Base-by-base conservation (phyloP, 352 stramenopile genomes). In the Pythium phragmiticola region DNA sequence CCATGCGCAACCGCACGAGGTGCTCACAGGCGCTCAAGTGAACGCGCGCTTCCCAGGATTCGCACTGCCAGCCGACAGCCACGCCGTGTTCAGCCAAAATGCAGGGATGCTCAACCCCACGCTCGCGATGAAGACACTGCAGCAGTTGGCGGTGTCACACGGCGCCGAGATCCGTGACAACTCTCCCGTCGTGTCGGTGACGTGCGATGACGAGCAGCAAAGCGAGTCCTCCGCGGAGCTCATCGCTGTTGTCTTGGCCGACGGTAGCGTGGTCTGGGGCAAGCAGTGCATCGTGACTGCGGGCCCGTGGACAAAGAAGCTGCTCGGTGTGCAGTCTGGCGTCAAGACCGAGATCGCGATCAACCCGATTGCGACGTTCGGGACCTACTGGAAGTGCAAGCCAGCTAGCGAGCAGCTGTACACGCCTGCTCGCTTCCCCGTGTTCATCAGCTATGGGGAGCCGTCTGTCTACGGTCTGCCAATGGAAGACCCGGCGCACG, bases 371-470 rank as follows among this genome's bases (percentile, higher is more conserved):
- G 77, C 81, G 21, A 86, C 80, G 7, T 90, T 88, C 53, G 79
- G 77, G 21, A 80, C 72, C n/a, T 88, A 85, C 70, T 85, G 76
- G 78, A 81, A 76, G 41, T 84, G 70, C 53, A 61, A 55, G 21
- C 46, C 28, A 48, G 41, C 37, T 16, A 57, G 71, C 19, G 66
- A 78, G 57, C 65, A 81, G 53, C 54, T 79, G 26, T 85, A 78
- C 63, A 73, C 63, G 1, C 69, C 77, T 9, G 57, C 61, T 67
- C 75, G 72, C 16, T 87, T 90, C 60, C 78, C 82, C 4, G 79
- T 88, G 33, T 90, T 88, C 21, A 84, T 90, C 65, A 81, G 85
- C 59, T 87, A 87, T 67, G 77, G 76, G 2, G 51, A 70, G 23
- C 73, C 78, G 0, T 73, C 74, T 39, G 43, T 87, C 6, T 90